Evolutionary conservation across 1,284 basidiomycete genomes (phyloP).

Genomic region (Earliella scabrosa): DNA sequence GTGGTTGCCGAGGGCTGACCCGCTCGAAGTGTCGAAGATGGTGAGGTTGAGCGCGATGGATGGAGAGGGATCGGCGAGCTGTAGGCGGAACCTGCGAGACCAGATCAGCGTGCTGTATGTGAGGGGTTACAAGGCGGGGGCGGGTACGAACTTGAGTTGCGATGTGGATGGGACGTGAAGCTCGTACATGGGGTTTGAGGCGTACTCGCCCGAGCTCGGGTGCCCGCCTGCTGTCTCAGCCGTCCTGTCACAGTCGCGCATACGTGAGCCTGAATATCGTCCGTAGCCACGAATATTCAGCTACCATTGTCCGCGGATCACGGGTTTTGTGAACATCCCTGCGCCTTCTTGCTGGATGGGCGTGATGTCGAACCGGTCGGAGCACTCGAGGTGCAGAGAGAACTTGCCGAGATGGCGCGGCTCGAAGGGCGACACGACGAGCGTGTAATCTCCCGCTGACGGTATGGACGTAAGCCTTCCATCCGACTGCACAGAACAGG

Average conservation of each 20-base stretch:
- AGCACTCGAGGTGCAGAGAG: constrained; percentile 65
- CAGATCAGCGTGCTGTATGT: not conserved
- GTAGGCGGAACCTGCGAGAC: constrained; percentile 63
- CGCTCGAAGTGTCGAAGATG: constrained; percentile 47
- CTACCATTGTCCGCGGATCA: constrained; percentile 72
- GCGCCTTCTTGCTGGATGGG: constrained; percentile 89
- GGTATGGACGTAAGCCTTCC: too few species aligned
- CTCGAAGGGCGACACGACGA: constrained; percentile 85
- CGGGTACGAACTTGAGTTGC: constrained; percentile 59
- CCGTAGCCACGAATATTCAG: constrained; percentile 23
- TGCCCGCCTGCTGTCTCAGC: constrained; percentile 62
- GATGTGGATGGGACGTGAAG: constrained; percentile 57
- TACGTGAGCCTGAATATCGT: not conserved
- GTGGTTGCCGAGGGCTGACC: constrained; percentile 43
- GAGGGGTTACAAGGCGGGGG: not conserved
- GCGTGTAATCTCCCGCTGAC: constrained; percentile 83
- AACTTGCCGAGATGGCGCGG: constrained; percentile 71
- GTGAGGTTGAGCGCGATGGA: constrained; percentile 62
- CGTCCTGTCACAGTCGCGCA: constrained; percentile 45
- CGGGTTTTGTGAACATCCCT: constrained; percentile 85
- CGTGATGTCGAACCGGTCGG: constrained; percentile 66
- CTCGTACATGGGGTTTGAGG: constrained; percentile 71
- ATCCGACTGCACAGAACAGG: too few species aligned
- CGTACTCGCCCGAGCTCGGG: constrained; percentile 65
- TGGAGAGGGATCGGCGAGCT: constrained; percentile 51